These are phyloP conservation scores for Emericellopsis cladophorae DNA, from an alignment of 2,329 filamentous ascomycete species.

Conservation along the genomic window DNA sequence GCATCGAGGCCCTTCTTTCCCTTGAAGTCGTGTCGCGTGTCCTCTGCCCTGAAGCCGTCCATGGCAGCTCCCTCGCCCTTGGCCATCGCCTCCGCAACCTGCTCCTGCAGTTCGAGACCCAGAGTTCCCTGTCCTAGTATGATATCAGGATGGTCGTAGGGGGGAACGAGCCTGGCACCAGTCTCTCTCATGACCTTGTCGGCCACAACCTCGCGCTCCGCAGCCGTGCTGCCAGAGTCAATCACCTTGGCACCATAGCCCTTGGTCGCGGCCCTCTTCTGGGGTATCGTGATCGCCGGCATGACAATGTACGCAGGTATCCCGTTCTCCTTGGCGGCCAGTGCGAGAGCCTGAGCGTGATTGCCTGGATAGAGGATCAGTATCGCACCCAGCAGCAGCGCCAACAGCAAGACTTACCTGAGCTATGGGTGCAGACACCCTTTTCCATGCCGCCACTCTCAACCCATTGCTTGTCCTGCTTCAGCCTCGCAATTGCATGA, in stretches of 20 bases:
- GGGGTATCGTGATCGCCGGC: conserved; percentile 73
- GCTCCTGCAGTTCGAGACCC: conserved; percentile 68
- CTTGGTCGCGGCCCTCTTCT: conserved; percentile 74
- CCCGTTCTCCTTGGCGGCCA: conserved; percentile 61
- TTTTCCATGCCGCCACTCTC: conserved; percentile 43
- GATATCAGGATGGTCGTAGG: conserved; percentile 87
- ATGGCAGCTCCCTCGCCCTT: conserved; percentile 6
- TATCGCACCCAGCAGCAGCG: background rate
- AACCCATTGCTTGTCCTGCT: conserved; percentile 46
- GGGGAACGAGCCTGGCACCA: conserved; percentile 69
- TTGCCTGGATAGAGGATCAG: conserved; percentile 48
- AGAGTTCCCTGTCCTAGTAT: conserved; percentile 89
- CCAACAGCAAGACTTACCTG: conserved; percentile 38
- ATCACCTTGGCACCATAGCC: conserved; percentile 67
- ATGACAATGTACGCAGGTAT: conserved; percentile 85
- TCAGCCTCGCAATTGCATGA: conserved; percentile 64
- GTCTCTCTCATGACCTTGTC: conserved; percentile 56
- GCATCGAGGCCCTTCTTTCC: conserved; percentile 38
- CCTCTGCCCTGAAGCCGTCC: conserved; percentile 1
- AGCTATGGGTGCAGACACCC: conserved; percentile 84
- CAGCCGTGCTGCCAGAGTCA: conserved; percentile 69
- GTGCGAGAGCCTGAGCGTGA: conserved; percentile 83
- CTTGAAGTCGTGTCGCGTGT: background rate
- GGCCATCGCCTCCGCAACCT: conserved; percentile 46
- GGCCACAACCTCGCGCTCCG: conserved; percentile 71